These are phyloP conservation scores for Aureobasidium namibiae DNA, from an alignment of 2,329 filamentous ascomycete species.

Conservation along the genomic window DNA sequence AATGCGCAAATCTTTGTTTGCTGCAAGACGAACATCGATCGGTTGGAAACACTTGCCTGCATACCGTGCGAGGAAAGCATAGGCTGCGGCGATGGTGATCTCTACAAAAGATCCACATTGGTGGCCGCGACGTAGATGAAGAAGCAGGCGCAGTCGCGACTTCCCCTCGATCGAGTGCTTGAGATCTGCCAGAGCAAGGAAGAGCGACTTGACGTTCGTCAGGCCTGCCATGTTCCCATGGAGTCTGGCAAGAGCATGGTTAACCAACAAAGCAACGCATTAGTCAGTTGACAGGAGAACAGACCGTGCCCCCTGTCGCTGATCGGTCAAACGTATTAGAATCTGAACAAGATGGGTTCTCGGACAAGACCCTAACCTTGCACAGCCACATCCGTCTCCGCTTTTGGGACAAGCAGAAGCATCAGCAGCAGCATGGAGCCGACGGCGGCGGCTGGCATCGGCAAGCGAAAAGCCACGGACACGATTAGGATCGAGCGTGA, in stretches of 20 bases:
- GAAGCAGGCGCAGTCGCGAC: background rate
- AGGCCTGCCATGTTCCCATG: background rate
- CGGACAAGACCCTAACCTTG: background rate
- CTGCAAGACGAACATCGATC: background rate
- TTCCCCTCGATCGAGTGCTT: background rate
- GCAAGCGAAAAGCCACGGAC: conserved; percentile 10
- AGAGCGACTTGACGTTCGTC: background rate
- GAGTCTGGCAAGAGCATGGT: background rate
- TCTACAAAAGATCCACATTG: background rate
- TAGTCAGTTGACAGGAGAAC: background rate
- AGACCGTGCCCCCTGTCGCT: background rate
- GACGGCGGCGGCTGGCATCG: conserved; percentile 3
- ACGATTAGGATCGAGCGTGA: background rate
- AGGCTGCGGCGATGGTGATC: background rate
- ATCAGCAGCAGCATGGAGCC: background rate
- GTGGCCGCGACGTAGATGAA: conserved; percentile 3
- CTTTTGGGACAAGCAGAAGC: background rate
- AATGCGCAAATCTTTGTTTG: conserved; percentile 5
- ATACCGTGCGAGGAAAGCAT: background rate
- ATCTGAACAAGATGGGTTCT: background rate
- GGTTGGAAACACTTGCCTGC: background rate
- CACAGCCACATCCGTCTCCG: conserved; percentile 13
- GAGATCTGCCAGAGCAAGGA: conserved; percentile 1
- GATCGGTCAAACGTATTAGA: conserved; percentile 2
- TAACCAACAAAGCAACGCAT: background rate